Evolutionary conservation across 352 stramenopile species (phyloP).

Genomic region (Phytophthora multivora): DNA sequence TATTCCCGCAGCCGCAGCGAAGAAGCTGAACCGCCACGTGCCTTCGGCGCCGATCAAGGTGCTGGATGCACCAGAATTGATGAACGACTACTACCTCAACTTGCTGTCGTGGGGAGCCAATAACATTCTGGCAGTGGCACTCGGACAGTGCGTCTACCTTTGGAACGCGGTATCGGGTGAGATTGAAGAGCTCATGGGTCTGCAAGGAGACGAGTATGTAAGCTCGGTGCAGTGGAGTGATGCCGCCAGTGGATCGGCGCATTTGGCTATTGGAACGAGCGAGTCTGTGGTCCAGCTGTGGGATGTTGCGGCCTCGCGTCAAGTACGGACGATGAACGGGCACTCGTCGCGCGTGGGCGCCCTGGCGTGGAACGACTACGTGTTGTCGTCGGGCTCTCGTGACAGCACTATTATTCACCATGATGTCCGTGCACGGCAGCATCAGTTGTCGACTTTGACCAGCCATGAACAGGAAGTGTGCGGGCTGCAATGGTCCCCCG

Average conservation of each 20-base stretch:
- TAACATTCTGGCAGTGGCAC: constrained; percentile 97
- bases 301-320: constrained; percentile 93
- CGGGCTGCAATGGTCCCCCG: constrained; percentile 96
- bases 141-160: constrained; percentile 97
- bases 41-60: constrained; percentile 95
- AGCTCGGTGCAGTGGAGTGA: constrained; percentile 97
- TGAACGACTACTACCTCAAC: constrained; percentile 99
- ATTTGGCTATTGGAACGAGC: constrained; percentile 96
- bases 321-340: constrained; percentile 92
- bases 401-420: constrained; percentile 95
- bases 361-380: constrained; percentile 95
- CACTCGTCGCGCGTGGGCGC: constrained; percentile 94
- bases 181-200: constrained; percentile 94
- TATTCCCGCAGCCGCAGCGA: constrained; percentile 66
- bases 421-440: constrained; percentile 63
- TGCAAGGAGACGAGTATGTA: constrained; percentile 94
- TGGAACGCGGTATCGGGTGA: constrained; percentile 97
- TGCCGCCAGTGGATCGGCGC: constrained; percentile 65
- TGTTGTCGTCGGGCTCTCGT: constrained; percentile 93
- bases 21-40: constrained; percentile 95
- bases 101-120: constrained; percentile 97
- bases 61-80: constrained; percentile 97
- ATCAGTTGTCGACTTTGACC: constrained; percentile 92
- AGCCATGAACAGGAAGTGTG: constrained; percentile 98
- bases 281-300: constrained; percentile 96